Percentiles rank a stretch among this genome's conserved stretches.
These are phyloP conservation scores for Arabidopsis hybrid DNA, from an alignment of 441 rosid species.

Conservation along the genomic window DNA sequence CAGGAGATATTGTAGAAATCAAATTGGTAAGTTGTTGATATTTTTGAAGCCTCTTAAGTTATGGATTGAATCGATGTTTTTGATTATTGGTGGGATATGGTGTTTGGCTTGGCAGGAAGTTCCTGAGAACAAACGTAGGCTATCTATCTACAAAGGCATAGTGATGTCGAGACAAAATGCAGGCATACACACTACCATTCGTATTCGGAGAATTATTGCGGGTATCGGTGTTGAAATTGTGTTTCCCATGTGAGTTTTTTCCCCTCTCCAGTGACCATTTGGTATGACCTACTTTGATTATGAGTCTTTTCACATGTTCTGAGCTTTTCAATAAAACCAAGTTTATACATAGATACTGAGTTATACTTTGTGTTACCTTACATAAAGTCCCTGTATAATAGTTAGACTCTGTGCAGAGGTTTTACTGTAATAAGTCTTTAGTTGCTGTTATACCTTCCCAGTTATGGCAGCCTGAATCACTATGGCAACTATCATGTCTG, in stretches of 20 bases:
- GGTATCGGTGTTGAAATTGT: constrained; percentile 87
- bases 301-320: neutral
- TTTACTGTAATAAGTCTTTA: neutral
- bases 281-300: neutral
- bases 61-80: neutral
- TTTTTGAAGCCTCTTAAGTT: neutral
- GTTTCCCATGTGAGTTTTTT: constrained; percentile 77
- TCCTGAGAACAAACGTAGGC: constrained; percentile 76
- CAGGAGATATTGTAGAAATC: constrained; percentile 79
- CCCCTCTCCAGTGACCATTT: neutral
- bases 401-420: constrained; percentile 18
- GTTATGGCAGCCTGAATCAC: constrained; percentile 13
- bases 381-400: neutral
- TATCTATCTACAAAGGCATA: constrained; percentile 84
- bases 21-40: constrained; percentile 60
- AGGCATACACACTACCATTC: constrained; percentile 86
- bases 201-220: constrained; percentile 85
- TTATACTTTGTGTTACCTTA: neutral
- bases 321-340: neutral
- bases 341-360: neutral
- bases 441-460: constrained; percentile 6
- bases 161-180: constrained; percentile 89
- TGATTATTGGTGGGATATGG: constrained; percentile 13
- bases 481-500: neutral
- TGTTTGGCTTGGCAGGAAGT: constrained; percentile 63